Percentiles rank a stretch among this genome's conserved stretches.
Evolutionary conservation across 495 filamentous ascomycete genomes (phyloP).

Genomic region (Annulohypoxylon maeteangense): DNA sequence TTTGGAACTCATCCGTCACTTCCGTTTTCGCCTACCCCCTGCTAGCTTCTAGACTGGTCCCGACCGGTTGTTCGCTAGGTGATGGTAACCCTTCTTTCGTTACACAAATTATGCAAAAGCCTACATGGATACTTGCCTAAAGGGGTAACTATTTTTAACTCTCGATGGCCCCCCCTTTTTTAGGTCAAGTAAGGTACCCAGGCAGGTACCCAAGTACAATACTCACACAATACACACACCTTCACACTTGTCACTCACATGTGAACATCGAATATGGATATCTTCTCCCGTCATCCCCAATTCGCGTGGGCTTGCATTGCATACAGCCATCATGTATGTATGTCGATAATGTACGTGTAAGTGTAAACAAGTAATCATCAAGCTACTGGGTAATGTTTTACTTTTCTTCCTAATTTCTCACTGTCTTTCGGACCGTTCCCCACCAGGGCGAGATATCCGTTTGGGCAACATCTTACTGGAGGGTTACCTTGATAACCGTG

Average conservation of each 20-base stretch:
- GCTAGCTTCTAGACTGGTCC: constrained; percentile 33
- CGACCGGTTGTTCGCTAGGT: constrained; percentile 33
- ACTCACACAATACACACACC: not conserved
- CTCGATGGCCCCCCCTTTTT: not conserved
- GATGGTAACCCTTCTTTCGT: constrained; percentile 7
- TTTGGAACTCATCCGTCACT: constrained; percentile 39
- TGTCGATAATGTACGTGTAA: constrained; percentile 1
- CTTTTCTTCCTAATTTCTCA: constrained; percentile 8
- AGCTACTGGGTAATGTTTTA: not conserved
- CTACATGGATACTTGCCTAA: constrained; percentile 26
- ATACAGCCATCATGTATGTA: constrained; percentile 7
- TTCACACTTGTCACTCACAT: not conserved
- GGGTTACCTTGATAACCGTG: constrained; percentile 24
- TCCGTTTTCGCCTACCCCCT: constrained; percentile 26
- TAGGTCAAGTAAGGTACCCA: not conserved
- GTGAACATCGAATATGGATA: not conserved
- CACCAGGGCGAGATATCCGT: constrained; percentile 11
- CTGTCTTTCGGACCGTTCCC: constrained; percentile 28
- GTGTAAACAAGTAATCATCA: constrained; percentile 16
- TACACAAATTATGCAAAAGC: constrained; percentile 18
- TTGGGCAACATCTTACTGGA: constrained; percentile 21
- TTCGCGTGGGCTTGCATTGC: constrained; percentile 13
- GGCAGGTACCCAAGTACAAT: not conserved
- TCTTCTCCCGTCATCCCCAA: not conserved
- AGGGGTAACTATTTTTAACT: constrained; percentile 10